phyloP scores from a whole-genome alignment of 805 yeast genomes.

The Torulaspora franciscae region DNA sequence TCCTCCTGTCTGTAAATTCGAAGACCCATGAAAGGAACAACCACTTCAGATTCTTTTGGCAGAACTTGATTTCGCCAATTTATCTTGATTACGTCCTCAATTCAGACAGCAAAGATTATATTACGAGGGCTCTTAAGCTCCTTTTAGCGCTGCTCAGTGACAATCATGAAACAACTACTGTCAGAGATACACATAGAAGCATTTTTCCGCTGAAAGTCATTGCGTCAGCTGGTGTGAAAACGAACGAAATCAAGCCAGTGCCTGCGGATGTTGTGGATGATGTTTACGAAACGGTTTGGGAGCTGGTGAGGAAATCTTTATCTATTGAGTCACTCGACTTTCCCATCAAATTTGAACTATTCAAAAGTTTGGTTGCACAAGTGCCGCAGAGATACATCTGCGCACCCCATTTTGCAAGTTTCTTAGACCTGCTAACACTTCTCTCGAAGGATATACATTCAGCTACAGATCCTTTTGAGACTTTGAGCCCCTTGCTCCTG shows the following conservation, averaged over 20 bases:
- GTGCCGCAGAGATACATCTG: conserved; percentile 9
- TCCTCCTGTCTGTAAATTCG: conserved; percentile 9
- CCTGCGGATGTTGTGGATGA: conserved; percentile 7
- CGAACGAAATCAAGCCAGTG: conserved; percentile 20
- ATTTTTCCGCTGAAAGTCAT: conserved; percentile 23
- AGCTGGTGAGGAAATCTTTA: conserved; percentile 8
- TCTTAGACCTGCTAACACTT: neutral
- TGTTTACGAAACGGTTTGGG: conserved; percentile 13
- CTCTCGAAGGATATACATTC: conserved; percentile 2
- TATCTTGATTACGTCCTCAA: conserved; percentile 6
- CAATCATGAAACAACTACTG: neutral
- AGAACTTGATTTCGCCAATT: conserved; percentile 18
- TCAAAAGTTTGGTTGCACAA: conserved; percentile 7
- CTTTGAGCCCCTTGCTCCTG: conserved; percentile 3
- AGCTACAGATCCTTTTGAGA: neutral
- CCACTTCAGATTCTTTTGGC: conserved; percentile 14
- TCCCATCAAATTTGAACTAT: conserved; percentile 4
- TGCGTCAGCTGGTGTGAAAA: conserved; percentile 23
- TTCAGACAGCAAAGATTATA: conserved; percentile 7
- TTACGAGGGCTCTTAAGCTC: conserved; percentile 5
- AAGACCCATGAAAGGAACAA: conserved; percentile 1
- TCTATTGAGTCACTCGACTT: conserved; percentile 7
- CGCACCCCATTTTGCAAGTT: conserved; percentile 1
- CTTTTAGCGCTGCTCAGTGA: conserved; percentile 6
- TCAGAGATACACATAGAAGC: conserved; percentile 1